Evolutionary conservation across 371 early-diverging fungal genomes (phyloP), one percentile per base, ranked within the genome.

Genomic region (Gilbertella persicaria): DNA sequence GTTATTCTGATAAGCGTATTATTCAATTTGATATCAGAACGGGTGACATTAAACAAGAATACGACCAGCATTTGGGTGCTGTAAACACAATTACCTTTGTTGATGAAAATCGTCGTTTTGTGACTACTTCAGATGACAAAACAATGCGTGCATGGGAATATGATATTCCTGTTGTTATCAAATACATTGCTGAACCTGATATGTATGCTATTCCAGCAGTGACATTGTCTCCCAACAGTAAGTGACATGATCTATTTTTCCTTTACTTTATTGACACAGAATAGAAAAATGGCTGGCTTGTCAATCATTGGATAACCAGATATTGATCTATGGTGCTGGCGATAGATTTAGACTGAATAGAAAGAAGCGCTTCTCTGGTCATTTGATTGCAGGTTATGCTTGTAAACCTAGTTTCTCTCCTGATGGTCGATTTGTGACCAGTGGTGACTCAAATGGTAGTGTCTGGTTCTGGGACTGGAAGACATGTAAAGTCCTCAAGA

Each of bases 381-480:
- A 97, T 61, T 69, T 95, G 64, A 85, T 93, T 16, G 96, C 98
- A 2, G 97, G 98, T 13, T 97, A 95, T 70, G 94, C 96, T 3
- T 97, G 97, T 76, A 89, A 97, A 60, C 92, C 94, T 10, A 84
- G 86, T 14, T 93, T 96, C 69, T 92, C 94, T 6, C 90, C 96
- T 13, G 97, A 99, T 64, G 95, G 95, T 4, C 76, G 90, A 43
- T 92, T 89, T 60, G 59, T 99, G 33, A 85, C 87, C 45, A 89
- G 89, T 19, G 99, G 99, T 38, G 99, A 99, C 67, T 83, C 92
- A 0, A 94, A 92, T 66, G 99, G 99, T 16, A 80, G 82, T 58
- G 79, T 96, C 30, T 94, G 91, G 91, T 86, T 92, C 71, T 99
- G 98, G 98, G 92, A 96, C 61, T 98, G 95, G 95, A 94, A 94